Conservation (phyloP, 1,139 yeast species). For the Debaryomyces fabryi region DNA sequence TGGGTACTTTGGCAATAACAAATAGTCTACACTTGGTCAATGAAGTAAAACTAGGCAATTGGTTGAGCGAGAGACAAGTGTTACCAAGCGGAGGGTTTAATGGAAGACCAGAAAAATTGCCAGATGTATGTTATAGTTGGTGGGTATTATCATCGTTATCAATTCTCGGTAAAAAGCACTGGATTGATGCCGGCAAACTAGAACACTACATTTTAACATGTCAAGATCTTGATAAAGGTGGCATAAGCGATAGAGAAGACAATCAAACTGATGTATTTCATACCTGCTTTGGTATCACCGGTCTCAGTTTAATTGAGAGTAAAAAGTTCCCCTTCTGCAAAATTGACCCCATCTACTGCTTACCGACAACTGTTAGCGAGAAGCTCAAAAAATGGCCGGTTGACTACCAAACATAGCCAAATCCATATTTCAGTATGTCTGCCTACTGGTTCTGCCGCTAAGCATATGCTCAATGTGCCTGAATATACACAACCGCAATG, state of each 20-base stretch:
- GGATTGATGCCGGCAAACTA: conserved; percentile 71
- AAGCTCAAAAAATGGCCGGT: conserved; percentile 46
- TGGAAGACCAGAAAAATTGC: conserved; percentile 94
- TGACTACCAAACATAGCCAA: conserved; percentile 9
- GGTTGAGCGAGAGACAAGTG: conserved; percentile 94
- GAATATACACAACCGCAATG: neutral
- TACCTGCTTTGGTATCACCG: conserved; percentile 88
- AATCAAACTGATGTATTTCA: conserved; percentile 93
- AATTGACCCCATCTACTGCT: conserved; percentile 85
- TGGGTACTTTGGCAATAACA: conserved; percentile 77
- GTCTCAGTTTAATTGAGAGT: conserved; percentile 72
- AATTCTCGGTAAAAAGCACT: conserved; percentile 64
- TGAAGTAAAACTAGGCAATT: conserved; percentile 53
- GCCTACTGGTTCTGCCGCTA: neutral
- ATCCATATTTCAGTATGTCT: neutral
- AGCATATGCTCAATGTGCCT: neutral
- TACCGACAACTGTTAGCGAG: conserved; percentile 62
- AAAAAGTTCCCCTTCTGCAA: conserved; percentile 49
- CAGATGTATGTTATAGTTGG: conserved; percentile 98
- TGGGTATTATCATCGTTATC: conserved; percentile 89
- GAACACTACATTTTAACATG: conserved; percentile 69
- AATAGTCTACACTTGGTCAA: conserved; percentile 59
- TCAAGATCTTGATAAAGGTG: conserved; percentile 82
- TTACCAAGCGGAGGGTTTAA: conserved; percentile 83
- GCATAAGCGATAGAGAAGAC: conserved; percentile 88